Evolutionary conservation across 805 yeast species (phyloP).

Genomic region (Henningerozyma blattae): DNA sequence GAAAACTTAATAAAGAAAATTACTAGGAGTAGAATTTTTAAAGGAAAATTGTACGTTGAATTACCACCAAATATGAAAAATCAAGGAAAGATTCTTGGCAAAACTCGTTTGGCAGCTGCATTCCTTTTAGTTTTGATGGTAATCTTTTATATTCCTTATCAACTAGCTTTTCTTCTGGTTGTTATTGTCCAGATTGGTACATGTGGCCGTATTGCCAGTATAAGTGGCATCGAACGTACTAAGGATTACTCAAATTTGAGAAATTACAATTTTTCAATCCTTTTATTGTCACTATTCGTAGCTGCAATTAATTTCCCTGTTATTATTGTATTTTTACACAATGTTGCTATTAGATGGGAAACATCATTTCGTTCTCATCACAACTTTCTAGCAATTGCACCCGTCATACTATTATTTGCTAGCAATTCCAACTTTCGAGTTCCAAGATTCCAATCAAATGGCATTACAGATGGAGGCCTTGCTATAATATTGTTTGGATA

Average conservation of each 20-base stretch:
- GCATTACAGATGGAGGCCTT: conserved; percentile 17
- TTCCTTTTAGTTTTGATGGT: conserved; percentile 33
- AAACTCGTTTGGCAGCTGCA: conserved; percentile 25
- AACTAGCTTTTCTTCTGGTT: conserved; percentile 57
- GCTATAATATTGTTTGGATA: conserved; percentile 35
- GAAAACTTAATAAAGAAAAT: conserved; percentile 2
- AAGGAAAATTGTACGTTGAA: too few species aligned
- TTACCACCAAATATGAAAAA: background rate
- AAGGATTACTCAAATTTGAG: conserved; percentile 24
- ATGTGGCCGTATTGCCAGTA: conserved; percentile 27
- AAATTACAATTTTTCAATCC: conserved; percentile 51
- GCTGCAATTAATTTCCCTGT: conserved; percentile 72
- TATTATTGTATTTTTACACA: conserved; percentile 70
- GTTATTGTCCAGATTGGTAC: conserved; percentile 46
- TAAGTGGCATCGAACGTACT: conserved; percentile 4
- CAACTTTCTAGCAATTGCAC: conserved; percentile 64
- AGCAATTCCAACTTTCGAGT: conserved; percentile 38
- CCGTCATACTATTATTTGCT: conserved; percentile 52
- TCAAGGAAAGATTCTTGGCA: conserved; percentile 4
- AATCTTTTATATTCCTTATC: conserved; percentile 64
- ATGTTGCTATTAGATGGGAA: conserved; percentile 63
- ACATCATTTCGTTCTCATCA: conserved; percentile 84
- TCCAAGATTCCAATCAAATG: conserved; percentile 24
- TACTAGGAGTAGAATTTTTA: background rate
- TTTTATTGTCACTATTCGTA: conserved; percentile 64